Base-by-base conservation (phyloP, 1,139 yeast genomes). In the Debaryomyces sp. region DNA sequence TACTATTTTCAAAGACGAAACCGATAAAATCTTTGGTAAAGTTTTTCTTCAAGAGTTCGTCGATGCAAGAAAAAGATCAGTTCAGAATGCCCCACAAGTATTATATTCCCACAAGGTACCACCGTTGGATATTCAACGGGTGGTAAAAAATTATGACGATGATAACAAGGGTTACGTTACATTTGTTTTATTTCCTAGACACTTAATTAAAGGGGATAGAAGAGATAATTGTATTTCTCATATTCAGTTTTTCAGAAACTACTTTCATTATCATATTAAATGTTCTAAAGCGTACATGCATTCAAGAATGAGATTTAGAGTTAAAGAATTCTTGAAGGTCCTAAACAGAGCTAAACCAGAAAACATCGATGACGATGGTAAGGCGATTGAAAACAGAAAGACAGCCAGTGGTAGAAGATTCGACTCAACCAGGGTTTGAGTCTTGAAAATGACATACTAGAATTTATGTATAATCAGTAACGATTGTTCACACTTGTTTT, bases 271-370 rank as follows among this genome's bases (percentile, higher is more conserved):
- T 72, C 99, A 94, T 67, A 94, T 94, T 75, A 94, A 94, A 73
- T 92, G 97, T 68, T 91, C 97, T 53, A 94, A 94, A 78, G 98
- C 99, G 36, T 95, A 89, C 74, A 86, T 94, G 88, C 99, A 94
- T 71, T 90, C 97, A 49, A 85, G 99, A 78, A 94, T 94, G 99
- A 84, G 99, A 71, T 89, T 78, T 71, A 82, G 99, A 61, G 98
- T 94, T 37, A 85, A 87, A 59, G 96, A 95, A 62, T 94, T 92
- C 75, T 82, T 92, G 65, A 94, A 94, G 78, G 94, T 95, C 41
- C 83, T 94, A 73, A 94, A 95, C 76, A 82, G 99, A 64, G 99
- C 99, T 39, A 91, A 92, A 71, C 96, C 97, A 23, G 99, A 94
- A 62, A 89, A 84, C 54, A 85, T 84, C 22, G 95, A 88, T 57